Evolutionary conservation across 306 rosid genomes (phyloP), one percentile per base, ranked within the genome.

Genomic region (Notholithocarpus densiflorus): DNA sequence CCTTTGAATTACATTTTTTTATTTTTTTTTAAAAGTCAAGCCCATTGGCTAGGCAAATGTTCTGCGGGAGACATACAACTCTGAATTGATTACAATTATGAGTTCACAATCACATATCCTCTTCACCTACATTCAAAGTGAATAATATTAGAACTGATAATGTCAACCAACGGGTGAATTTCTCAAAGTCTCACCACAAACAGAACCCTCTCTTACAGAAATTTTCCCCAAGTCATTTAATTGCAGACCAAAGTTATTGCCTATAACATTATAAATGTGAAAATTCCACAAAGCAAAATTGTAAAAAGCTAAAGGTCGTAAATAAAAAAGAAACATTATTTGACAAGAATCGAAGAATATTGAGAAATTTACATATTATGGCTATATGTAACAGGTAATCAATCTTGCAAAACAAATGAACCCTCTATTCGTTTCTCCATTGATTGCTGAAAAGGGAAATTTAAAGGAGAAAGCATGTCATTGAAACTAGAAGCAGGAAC

Each of bases 371-470:
- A 88, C 83, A 85, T 66, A 71, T 27, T 48, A 76, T 60, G 69
- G 76, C 43, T 71, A 72, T 70, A 81, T 21, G 54, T 32, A 75
- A 81, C 43, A 48, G 14, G 52, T 45, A 59, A 83, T 85, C 76
- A 88, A 75, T 91, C 95, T 86, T 88, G 91, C 86, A 94, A 88
- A 59, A 90, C 85, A 82, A 94, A 90, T 75, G 97, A 92, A 70
- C 94, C 97, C 94, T 92, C 93, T 78, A 92, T 94, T 87, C 97
- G 87, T 86, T 90, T 94, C 84, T 92, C 93, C 69, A 78, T 71
- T 74, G 92, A 72, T 64, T 80, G 89, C 81, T 88, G 92, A 79
- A 84, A 84, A 60, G 91, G 87, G 66, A 88, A 89, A 83, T 79
- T 92, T 60, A 89, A 77, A 59, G 94, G 89, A 40, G 96, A 83